Evolutionary conservation across 2,329 filamentous ascomycete genomes (phyloP).

Genomic region (Pestalotiopsis sp.): DNA sequence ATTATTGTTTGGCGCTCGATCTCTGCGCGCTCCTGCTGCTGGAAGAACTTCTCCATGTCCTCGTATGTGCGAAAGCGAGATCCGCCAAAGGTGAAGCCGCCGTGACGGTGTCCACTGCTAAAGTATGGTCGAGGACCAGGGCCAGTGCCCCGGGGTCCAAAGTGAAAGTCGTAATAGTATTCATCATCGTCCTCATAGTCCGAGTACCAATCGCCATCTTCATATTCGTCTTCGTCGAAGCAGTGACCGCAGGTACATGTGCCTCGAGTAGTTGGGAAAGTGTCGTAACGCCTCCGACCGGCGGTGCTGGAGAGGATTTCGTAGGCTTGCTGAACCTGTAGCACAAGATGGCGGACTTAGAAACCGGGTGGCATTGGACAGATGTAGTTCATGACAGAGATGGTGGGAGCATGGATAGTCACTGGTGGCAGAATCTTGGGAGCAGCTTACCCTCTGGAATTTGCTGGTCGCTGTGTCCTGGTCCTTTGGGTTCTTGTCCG

Average conservation of each 20-base stretch:
- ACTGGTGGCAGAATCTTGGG: too few species aligned
- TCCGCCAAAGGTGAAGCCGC: conserved; percentile 6
- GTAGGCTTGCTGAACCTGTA: conserved; percentile 27
- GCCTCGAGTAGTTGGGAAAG: background rate
- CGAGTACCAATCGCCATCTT: conserved; percentile 7
- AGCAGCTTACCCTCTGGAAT: conserved; percentile 26
- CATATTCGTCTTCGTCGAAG: background rate
- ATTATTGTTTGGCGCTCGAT: conserved; percentile 1
- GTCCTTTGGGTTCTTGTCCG: conserved; percentile 27
- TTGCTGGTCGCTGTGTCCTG: conserved; percentile 21
- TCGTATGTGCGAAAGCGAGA: conserved; percentile 1
- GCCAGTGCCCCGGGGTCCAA: conserved; percentile 2
- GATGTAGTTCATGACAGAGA: background rate
- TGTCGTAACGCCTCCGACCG: conserved; percentile 24
- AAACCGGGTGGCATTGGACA: background rate
- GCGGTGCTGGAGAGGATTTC: conserved; percentile 24
- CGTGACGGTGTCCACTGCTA: background rate
- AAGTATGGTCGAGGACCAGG: background rate
- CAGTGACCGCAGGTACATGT: background rate
- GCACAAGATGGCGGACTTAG: background rate
- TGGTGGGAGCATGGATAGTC: background rate
- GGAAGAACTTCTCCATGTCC: background rate
- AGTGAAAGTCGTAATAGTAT: conserved; percentile 9
- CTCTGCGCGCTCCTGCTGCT: conserved; percentile 2
- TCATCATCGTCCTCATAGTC: conserved; percentile 12